Evolutionary conservation across 495 filamentous ascomycete genomes (phyloP).

Genomic region (Aspergillus homomorphus): DNA sequence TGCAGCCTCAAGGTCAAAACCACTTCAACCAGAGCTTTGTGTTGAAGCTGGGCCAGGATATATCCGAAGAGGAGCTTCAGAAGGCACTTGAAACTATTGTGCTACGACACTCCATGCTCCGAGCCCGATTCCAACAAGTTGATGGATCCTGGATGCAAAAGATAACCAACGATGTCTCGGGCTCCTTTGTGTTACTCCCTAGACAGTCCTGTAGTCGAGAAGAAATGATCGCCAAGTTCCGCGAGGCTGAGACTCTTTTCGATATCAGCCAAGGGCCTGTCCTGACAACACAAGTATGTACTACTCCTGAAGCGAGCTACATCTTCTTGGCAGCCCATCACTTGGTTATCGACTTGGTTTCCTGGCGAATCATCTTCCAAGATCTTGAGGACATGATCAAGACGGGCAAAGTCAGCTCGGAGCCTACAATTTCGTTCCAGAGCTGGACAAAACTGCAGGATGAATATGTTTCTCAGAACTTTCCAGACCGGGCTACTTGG

Average conservation of each 20-base stretch:
- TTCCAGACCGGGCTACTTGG: too few species aligned
- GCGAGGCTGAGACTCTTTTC: conserved; percentile 3
- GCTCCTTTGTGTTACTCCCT: too few species aligned
- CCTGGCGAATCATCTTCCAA: conserved; percentile 52
- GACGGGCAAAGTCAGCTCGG: conserved; percentile 17
- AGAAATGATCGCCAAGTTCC: neutral
- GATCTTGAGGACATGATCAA: conserved; percentile 49
- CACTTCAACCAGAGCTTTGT: conserved; percentile 64
- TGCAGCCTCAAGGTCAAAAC: conserved; percentile 35
- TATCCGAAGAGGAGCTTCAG: conserved; percentile 21
- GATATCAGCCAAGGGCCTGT: too few species aligned
- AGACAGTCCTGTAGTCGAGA: too few species aligned
- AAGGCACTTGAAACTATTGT: conserved; percentile 51
- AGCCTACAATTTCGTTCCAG: conserved; percentile 48
- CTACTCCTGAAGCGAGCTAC: conserved; percentile 10
- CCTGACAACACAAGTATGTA: too few species aligned
- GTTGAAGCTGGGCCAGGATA: conserved; percentile 19
- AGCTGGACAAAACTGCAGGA: conserved; percentile 41
- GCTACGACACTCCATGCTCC: conserved; percentile 60
- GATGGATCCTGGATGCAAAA: neutral
- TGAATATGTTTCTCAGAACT: too few species aligned
- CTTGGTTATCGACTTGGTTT: conserved; percentile 53
- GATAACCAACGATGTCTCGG: neutral
- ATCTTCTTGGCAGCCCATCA: conserved; percentile 53
- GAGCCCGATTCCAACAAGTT: conserved; percentile 47